phyloP scores from a whole-genome alignment of 2,329 filamentous ascomycete species.

The Drechslerella coelobrocha region DNA sequence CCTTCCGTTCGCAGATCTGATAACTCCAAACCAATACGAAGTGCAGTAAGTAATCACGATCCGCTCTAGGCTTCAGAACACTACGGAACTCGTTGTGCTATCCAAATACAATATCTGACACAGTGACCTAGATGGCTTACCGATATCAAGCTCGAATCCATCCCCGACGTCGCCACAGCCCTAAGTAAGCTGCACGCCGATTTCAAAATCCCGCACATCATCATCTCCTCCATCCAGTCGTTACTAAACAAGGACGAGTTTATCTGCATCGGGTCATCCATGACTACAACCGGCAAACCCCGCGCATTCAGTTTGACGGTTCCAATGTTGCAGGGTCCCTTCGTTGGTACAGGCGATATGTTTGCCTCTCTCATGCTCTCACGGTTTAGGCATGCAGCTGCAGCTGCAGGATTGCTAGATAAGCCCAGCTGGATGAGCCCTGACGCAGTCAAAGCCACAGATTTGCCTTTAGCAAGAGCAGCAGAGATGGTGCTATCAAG shows the following conservation, averaged over 20 bases:
- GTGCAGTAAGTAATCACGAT: conserved; percentile 71
- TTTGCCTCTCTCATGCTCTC: conserved; percentile 91
- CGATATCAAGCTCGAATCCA: conserved; percentile 79
- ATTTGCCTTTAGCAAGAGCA: conserved; percentile 82
- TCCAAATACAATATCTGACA: not conserved
- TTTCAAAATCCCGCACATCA: conserved; percentile 81
- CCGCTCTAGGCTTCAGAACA: conserved; percentile 8
- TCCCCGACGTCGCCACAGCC: conserved; percentile 74
- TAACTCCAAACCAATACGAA: conserved; percentile 96
- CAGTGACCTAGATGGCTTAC: conserved; percentile 73
- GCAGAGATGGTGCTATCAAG: conserved; percentile 86
- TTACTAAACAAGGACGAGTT: conserved; percentile 61
- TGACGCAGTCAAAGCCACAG: conserved; percentile 71
- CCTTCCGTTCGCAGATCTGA: conserved; percentile 82
- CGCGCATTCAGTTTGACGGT: conserved; percentile 90
- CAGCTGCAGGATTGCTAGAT: conserved; percentile 61
- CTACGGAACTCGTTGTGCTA: not conserved
- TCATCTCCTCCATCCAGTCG: conserved; percentile 88
- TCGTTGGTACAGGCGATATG: conserved; percentile 97
- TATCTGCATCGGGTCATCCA: conserved; percentile 78
- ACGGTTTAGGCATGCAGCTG: conserved; percentile 73
- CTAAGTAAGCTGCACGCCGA: conserved; percentile 77
- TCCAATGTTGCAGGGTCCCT: conserved; percentile 88
- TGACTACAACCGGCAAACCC: conserved; percentile 68
- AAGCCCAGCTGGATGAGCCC: conserved; percentile 75